Percentiles rank a stretch among this genome's conserved stretches.
Conservation (phyloP, 331 rosid species). For the Malus hybrid region DNA sequence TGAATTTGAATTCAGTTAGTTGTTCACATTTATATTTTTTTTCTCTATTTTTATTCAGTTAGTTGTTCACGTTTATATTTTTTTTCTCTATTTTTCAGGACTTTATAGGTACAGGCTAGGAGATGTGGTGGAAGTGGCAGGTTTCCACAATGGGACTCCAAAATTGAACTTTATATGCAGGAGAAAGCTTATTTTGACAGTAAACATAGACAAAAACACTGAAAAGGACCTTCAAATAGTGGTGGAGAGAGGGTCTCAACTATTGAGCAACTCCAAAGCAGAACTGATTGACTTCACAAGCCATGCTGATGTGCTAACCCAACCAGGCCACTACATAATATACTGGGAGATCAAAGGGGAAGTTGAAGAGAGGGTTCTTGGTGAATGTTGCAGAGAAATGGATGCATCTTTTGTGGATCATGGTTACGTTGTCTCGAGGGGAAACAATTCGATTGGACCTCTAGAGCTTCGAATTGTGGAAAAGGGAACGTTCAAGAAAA, state of each 20-base stretch:
- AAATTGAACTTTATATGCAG: conserved; percentile 74
- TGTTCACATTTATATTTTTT: too few species aligned
- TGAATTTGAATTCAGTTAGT: too few species aligned
- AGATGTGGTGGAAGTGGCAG: conserved; percentile 87
- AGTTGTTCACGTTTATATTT: not conserved
- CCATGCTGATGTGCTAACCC: conserved; percentile 38
- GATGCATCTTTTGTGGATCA: conserved; percentile 66
- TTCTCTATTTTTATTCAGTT: too few species aligned
- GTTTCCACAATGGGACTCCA: conserved; percentile 73
- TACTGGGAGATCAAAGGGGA: conserved; percentile 90
- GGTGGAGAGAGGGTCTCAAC: conserved; percentile 58
- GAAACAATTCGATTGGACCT: conserved; percentile 65
- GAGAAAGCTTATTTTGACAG: conserved; percentile 59
- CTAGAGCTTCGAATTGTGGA: conserved; percentile 62
- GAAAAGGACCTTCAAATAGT: conserved; percentile 86
- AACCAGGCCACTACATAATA: conserved; percentile 70
- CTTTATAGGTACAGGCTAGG: conserved; percentile 79
- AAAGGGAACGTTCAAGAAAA: conserved; percentile 68
- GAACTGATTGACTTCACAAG: conserved; percentile 92
- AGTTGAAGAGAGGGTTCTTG: conserved; percentile 42
- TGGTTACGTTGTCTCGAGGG: conserved; percentile 82
- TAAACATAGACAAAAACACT: conserved; percentile 86
- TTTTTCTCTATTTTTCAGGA: conserved; percentile 28
- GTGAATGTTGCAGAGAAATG: conserved; percentile 61
- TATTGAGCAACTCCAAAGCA: conserved; percentile 37